Percentiles rank a stretch among this genome's conserved stretches.
These are phyloP conservation scores for Trichophyton rubrum DNA, from an alignment of 2,329 filamentous ascomycete genomes.

Conservation along the genomic window DNA sequence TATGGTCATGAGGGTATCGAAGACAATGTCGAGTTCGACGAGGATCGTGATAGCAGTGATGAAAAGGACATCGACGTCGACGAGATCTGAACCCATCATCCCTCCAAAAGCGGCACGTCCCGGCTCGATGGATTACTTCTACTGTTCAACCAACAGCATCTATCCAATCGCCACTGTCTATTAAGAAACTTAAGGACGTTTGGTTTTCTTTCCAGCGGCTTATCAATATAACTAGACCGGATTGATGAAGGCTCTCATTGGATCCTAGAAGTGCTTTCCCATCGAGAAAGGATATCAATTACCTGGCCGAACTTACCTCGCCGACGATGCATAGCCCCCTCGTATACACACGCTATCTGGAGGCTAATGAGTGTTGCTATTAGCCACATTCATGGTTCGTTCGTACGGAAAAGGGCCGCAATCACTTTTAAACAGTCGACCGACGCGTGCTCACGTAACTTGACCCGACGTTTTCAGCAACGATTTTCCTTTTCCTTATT, in stretches of 20 bases:
- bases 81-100: constrained; percentile 57
- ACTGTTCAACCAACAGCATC: not conserved
- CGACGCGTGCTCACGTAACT: not conserved
- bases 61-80: constrained; percentile 86
- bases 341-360: not conserved
- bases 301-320: not conserved
- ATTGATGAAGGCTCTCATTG: not conserved
- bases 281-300: not conserved
- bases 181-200: not conserved
- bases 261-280: not conserved
- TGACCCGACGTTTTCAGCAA: not conserved
- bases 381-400: not conserved
- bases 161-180: not conserved
- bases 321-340: not conserved
- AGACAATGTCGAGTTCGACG: constrained; percentile 98
- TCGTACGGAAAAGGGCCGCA: not conserved
- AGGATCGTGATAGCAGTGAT: constrained; percentile 60
- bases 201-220: not conserved
- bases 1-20: constrained; percentile 79
- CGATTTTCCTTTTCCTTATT: not conserved
- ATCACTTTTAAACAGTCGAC: not conserved
- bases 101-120: constrained; percentile 4
- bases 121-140: constrained; percentile 5
- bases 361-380: not conserved
- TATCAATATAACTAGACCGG: not conserved